Conservation (phyloP, 129 eudicot genomes). For the Tagetes patula region DNA sequence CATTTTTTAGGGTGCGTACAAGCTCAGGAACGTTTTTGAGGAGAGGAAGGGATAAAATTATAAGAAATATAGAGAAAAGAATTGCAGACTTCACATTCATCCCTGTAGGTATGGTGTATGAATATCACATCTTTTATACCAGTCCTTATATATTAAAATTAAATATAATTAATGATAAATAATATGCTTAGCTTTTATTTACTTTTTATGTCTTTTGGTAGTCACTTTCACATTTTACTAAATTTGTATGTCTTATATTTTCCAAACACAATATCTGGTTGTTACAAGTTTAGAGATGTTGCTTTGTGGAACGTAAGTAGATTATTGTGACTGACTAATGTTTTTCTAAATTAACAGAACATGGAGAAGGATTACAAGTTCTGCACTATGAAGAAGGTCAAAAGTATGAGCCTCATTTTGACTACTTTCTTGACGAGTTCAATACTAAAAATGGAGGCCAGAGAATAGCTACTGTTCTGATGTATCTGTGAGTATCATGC, state of each 20-base stretch:
- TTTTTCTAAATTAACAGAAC: constrained; percentile 51
- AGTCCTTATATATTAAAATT: neutral
- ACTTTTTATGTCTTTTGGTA: neutral
- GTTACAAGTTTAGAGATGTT: neutral
- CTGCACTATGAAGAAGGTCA: constrained; percentile 95
- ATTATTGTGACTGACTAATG: constrained; percentile 22
- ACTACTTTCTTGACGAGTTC: constrained; percentile 86
- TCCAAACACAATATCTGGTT: constrained; percentile 2
- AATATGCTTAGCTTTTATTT: constrained; percentile 14
- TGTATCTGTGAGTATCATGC: constrained; percentile 76
- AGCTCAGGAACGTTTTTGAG: constrained; percentile 88
- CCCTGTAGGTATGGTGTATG: constrained; percentile 68
- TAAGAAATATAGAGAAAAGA: constrained; percentile 78
- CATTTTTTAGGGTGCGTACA: constrained; percentile 75
- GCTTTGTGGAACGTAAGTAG: neutral
- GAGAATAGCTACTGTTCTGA: constrained; percentile 88
- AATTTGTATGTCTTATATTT: neutral
- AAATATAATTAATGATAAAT: neutral
- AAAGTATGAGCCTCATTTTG: constrained; percentile 92
- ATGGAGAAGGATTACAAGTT: constrained; percentile 95
- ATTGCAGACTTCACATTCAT: constrained; percentile 89
- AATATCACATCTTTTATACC: constrained; percentile 20
- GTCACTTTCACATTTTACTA: neutral
- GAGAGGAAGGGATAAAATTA: constrained; percentile 79
- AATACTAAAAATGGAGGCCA: constrained; percentile 95